A percentile compares a stretch with the other conserved stretches of the same genome.
These are phyloP conservation scores for Lumnitzera racemosa DNA, from an alignment of 345 rosid genomes.

Conservation along the genomic window DNA sequence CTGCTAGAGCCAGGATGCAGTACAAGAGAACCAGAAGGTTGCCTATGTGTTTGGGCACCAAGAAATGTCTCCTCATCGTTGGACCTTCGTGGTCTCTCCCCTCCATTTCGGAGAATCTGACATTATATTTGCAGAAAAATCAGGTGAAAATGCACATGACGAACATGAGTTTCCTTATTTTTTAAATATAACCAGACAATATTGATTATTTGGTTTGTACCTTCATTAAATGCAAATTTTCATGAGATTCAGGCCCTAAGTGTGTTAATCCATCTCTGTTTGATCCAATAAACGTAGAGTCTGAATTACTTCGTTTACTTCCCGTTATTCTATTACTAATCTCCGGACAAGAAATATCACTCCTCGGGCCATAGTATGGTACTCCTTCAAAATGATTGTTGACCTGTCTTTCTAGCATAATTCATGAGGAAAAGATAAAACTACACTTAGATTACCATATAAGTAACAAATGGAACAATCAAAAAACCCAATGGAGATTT, in stretches of 20 bases:
- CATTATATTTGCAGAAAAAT: slow-evolving; percentile 7
- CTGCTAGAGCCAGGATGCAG: slow-evolving; percentile 38
- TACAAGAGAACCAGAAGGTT: slow-evolving; percentile 39
- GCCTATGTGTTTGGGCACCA: slow-evolving; percentile 39
- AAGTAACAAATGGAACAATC: neutral
- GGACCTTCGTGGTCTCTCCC: slow-evolving; percentile 40
- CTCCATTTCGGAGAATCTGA: slow-evolving; percentile 64
- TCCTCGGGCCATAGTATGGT: slow-evolving; percentile 67
- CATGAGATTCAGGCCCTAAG: slow-evolving; percentile 52
- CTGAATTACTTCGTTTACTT: slow-evolving; percentile 72
- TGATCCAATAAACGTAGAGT: slow-evolving; percentile 48
- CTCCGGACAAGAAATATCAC: slow-evolving; percentile 57
- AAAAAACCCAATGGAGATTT: neutral
- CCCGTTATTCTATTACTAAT: slow-evolving; percentile 55
- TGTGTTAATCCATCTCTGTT: slow-evolving; percentile 27
- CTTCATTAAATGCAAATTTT: slow-evolving; percentile 74
- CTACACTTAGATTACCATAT: neutral
- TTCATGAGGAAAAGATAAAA: slow-evolving; percentile 26
- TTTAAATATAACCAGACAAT: neutral
- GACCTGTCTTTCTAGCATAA: slow-evolving; percentile 47
- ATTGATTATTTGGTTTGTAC: slow-evolving; percentile 18
- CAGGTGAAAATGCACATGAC: slow-evolving; percentile 5
- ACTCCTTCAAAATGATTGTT: slow-evolving; percentile 78
- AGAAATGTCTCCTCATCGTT: slow-evolving; percentile 41
- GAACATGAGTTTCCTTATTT: neutral